Evolutionary conservation across 768 basidiomycete genomes (phyloP), one percentile per base, ranked within the genome.

Genomic region (Mycena sanguinolenta): DNA sequence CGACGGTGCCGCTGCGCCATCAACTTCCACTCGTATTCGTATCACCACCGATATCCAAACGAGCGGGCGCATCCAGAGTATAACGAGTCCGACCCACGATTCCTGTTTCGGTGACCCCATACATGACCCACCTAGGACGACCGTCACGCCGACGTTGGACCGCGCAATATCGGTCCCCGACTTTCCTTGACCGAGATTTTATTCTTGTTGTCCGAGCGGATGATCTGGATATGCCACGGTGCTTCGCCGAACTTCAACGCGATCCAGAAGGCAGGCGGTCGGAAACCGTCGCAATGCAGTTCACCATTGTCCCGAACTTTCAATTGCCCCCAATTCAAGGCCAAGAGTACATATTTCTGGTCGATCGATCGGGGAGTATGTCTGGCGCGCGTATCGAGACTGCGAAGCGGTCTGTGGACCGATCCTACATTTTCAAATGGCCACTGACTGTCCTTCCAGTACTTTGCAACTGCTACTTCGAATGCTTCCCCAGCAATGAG

Each of bases 261-360:
- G 78, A 81, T 54, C 65, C 74, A 2, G 63, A 52, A 34, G 70
- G 74, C 9, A 67, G 42, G 39, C 76, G 63, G 50, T 71, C 63
- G 1, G 72, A 78, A 46, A 84, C 85, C 0, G 73, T 88, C 2
- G 88, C 88, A 0, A 77, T 90, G 79, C 88, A 87, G 46, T 75
- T 90, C 38, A 86, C 84, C 0, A 74, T 91, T n/a, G 83, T 91
- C 5, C 89, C 90, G 1, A 85, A 83, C 50, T 86, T 87, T 67
- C 75, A 80, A 23, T 73, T 89, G 4, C 83, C 84, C 1, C 81
- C 81, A 1, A 73, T 88, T 1, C 67, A 67, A 14, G 74, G 79
- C 0, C 89, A 89, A 60, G 90, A 91, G 66, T 91, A 87, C 63
- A 78, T 92, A 0, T 92, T 92, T 69, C 65, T 92, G 9, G 79